Conservation (phyloP, 2,329 filamentous ascomycete genomes). For the Elsinoe batatas region DNA sequence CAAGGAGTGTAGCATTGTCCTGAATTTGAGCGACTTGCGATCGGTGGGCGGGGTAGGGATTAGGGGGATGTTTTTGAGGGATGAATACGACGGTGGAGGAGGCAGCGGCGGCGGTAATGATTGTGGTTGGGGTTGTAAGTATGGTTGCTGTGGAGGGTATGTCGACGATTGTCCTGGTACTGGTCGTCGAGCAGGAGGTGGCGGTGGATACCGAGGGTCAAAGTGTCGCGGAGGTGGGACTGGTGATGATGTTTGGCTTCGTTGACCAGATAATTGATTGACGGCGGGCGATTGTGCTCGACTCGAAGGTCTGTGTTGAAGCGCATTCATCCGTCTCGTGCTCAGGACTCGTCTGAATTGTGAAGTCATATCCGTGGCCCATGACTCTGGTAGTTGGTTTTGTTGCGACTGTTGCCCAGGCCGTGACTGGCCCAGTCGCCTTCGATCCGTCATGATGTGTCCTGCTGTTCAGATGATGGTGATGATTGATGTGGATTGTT, state of each 20-base stretch:
- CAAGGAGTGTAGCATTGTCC: conserved; percentile 70
- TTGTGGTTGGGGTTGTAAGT: conserved; percentile 22
- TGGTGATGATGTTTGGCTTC: conserved; percentile 7
- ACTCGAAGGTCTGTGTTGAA: conserved; percentile 29
- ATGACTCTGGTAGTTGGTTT: conserved; percentile 44
- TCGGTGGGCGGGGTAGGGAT: conserved; percentile 62
- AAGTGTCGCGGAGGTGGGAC: background rate
- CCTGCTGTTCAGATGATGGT: background rate
- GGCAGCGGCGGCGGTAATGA: conserved; percentile 23
- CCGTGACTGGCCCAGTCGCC: conserved; percentile 4
- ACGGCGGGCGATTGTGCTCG: conserved; percentile 10
- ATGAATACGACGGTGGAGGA: conserved; percentile 48
- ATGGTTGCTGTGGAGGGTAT: conserved; percentile 31
- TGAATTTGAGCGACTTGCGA: conserved; percentile 39
- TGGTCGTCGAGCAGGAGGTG: conserved; percentile 36
- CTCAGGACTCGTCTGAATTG: conserved; percentile 82
- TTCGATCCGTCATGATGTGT: background rate
- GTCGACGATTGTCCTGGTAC: conserved; percentile 51
- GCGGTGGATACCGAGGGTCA: conserved; percentile 4
- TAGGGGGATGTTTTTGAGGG: conserved; percentile 54
- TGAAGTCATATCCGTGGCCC: conserved; percentile 67
- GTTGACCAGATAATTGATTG: conserved; percentile 26
- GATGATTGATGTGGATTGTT: background rate
- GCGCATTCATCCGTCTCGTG: conserved; percentile 76
- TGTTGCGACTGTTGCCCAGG: conserved; percentile 13